These are phyloP conservation scores for Neurospora terricola DNA, from an alignment of 495 filamentous ascomycete species.

Conservation along the genomic window DNA sequence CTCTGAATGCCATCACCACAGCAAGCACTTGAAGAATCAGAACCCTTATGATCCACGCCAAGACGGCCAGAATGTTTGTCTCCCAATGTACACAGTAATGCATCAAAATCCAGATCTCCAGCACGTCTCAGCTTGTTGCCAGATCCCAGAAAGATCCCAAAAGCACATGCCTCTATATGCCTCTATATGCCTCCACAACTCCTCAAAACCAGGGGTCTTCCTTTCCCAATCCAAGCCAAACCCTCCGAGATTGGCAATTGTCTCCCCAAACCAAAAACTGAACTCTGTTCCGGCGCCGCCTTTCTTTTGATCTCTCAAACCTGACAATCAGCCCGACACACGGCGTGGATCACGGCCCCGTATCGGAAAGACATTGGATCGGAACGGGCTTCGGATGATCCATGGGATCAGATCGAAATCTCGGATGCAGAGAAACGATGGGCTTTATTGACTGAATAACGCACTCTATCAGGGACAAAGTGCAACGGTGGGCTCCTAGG, in stretches of 20 bases:
- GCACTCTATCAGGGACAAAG: not conserved
- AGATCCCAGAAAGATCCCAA: not conserved
- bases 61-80: not conserved
- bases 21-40: not conserved
- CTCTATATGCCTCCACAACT: not conserved
- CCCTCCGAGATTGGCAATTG: not conserved
- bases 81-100: not conserved
- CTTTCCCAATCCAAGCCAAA: not conserved
- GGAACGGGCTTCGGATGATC: not conserved
- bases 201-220: not conserved
- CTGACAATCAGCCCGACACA: not conserved
- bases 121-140: not conserved
- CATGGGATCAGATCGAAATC: not conserved
- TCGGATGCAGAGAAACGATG: not conserved
- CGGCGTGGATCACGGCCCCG: not conserved
- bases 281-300: not conserved
- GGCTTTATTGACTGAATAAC: not conserved
- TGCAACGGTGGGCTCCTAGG: not conserved
- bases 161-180: not conserved
- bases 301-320: not conserved
- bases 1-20: not conserved
- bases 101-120: not conserved
- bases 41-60: not conserved
- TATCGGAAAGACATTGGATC: too few species aligned
- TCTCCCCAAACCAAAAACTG: not conserved